Conservation (phyloP, 2,329 filamentous ascomycete genomes). For the Pseudogymnoascus sp. region DNA sequence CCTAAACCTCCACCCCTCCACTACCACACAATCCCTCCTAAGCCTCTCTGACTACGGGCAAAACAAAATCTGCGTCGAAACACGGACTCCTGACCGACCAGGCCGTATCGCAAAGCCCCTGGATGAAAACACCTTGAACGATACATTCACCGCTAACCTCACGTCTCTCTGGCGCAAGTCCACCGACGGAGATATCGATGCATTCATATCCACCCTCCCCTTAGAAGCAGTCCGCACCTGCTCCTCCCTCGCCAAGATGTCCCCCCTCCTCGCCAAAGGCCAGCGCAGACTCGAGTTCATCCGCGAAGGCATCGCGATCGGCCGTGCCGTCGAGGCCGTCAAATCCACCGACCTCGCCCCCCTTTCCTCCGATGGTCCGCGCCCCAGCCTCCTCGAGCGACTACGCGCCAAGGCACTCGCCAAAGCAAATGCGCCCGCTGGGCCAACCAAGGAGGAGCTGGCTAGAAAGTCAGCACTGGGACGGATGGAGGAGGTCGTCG, state of each 20-base stretch:
- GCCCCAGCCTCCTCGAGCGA: slow-evolving; percentile 55
- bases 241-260: slow-evolving; percentile 43
- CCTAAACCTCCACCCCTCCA: slow-evolving; percentile 30
- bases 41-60: slow-evolving; percentile 45
- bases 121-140: slow-evolving; percentile 45
- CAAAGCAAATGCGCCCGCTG: slow-evolving; percentile 35
- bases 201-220: slow-evolving; percentile 50
- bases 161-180: slow-evolving; percentile 35
- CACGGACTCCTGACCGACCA: slow-evolving; percentile 23
- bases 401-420: slow-evolving; percentile 62
- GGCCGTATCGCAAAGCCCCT: slow-evolving; percentile 32
- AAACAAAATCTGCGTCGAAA: slow-evolving; percentile 51
- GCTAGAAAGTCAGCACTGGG: slow-evolving; percentile 57
- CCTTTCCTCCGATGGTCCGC: no score
- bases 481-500: slow-evolving; percentile 58
- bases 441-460: slow-evolving; percentile 46
- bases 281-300: slow-evolving; percentile 62
- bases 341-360: slow-evolving; percentile 20
- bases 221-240: slow-evolving; percentile 45
- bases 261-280: slow-evolving; percentile 55
- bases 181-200: slow-evolving; percentile 11
- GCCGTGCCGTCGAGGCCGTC: slow-evolving; percentile 24
- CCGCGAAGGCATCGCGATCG: slow-evolving; percentile 48
- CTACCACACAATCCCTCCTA: slow-evolving; percentile 27
- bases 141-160: slow-evolving; percentile 46